phyloP scores from a whole-genome alignment of 768 basidiomycete genomes.

The Agrocybe pediades region DNA sequence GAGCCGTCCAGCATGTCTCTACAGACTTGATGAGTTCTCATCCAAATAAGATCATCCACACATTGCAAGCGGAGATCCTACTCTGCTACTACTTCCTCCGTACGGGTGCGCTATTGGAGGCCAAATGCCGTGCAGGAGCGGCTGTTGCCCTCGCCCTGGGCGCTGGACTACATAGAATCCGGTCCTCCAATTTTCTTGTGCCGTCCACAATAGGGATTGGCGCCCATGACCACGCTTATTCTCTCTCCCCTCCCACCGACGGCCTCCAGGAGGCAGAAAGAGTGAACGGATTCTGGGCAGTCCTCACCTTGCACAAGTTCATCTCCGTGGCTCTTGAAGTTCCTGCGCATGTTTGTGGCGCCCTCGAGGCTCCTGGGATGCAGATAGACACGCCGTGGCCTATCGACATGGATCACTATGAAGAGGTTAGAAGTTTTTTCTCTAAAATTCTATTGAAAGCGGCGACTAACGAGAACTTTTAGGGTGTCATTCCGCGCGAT shows the following conservation, averaged over 20 bases:
- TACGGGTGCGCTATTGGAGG: slow-evolving; percentile 59
- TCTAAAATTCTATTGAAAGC: slow-evolving; percentile 1
- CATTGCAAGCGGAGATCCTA: slow-evolving; percentile 65
- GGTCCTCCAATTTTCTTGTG: slow-evolving; percentile 37
- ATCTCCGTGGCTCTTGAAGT: slow-evolving; percentile 55
- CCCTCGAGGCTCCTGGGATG: slow-evolving; percentile 51
- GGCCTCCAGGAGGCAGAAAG: slow-evolving; percentile 64
- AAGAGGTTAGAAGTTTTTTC: slow-evolving; percentile 31
- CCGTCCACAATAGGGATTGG: slow-evolving; percentile 36
- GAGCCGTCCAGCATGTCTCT: slow-evolving; percentile 49
- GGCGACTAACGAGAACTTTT: slow-evolving; percentile 10
- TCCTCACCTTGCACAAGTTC: slow-evolving; percentile 58
- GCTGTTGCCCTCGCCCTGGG: slow-evolving; percentile 53
- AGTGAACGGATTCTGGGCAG: slow-evolving; percentile 69
- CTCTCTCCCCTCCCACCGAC: slow-evolving; percentile 41
- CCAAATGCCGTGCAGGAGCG: slow-evolving; percentile 55
- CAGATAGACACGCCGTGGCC: slow-evolving; percentile 59
- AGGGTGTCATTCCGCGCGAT: slow-evolving; percentile 48
- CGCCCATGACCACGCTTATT: slow-evolving; percentile 42
- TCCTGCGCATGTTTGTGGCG: slow-evolving; percentile 53
- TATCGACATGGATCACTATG: slow-evolving; percentile 39
- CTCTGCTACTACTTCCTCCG: slow-evolving; percentile 67
- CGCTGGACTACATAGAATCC: slow-evolving; percentile 48
- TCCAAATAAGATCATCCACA: slow-evolving; percentile 49
- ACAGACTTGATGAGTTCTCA: slow-evolving; percentile 50